phyloP scores from a whole-genome alignment of 2,329 filamentous ascomycete species.

The Colletotrichum sp. region DNA sequence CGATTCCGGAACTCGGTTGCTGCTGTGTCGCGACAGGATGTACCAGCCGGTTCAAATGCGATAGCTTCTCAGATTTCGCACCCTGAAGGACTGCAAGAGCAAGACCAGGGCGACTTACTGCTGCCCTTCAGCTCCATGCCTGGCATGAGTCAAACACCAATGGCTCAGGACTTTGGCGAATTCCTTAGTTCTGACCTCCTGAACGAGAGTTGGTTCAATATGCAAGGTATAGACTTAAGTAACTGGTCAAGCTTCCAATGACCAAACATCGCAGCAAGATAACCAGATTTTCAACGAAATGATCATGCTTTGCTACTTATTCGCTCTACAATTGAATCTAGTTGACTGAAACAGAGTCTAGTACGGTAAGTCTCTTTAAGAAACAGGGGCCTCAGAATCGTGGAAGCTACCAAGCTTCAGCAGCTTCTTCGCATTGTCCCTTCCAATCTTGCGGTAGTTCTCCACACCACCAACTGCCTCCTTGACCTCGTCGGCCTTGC shows the following conservation, averaged over 20 bases:
- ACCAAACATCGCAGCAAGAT: fast-evolving
- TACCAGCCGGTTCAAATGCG: too few relatives aligned
- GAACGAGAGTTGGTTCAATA: neutral
- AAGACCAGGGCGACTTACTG: neutral
- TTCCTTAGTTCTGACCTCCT: neutral
- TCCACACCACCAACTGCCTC: conserved; percentile 23
- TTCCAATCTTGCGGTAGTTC: conserved; percentile 43
- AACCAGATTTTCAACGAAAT: fast-evolving
- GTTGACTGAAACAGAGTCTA: fast-evolving
- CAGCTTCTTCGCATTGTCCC: conserved; percentile 46
- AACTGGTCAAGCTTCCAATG: neutral
- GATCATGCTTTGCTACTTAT: neutral
- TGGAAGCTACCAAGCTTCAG: conserved; percentile 42
- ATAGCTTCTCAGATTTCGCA: fast-evolving
- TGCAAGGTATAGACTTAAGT: neutral
- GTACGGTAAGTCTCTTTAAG: neutral
- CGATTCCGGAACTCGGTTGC: neutral
- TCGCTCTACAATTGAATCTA: neutral
- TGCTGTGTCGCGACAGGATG: neutral
- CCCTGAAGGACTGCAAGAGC: neutral
- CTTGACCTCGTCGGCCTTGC: conserved; percentile 26
- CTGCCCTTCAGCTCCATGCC: neutral
- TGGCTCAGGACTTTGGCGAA: neutral
- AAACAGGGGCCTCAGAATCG: conserved; percentile 27
- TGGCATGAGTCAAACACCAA: neutral